Conservation (phyloP, 2,329 filamentous ascomycete genomes). For the Dendrostoma leiphaemia region DNA sequence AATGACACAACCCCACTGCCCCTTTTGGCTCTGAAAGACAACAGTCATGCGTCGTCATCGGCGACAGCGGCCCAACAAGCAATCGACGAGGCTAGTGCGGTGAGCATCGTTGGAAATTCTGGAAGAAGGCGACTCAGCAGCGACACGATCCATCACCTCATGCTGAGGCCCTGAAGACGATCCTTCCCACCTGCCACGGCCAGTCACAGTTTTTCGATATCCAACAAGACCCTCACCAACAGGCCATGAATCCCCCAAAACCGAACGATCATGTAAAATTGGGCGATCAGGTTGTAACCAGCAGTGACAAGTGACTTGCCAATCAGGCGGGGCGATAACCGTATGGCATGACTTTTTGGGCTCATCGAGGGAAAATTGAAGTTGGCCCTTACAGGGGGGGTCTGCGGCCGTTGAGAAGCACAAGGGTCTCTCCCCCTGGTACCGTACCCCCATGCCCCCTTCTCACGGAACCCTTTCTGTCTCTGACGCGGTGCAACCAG, state of each 20-base stretch:
- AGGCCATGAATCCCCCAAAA: constrained; percentile 15
- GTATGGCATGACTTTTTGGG: constrained; percentile 16
- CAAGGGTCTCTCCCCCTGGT: too few species aligned
- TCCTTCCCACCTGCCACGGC: not conserved
- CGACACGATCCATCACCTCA: not conserved
- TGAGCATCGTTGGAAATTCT: too few species aligned
- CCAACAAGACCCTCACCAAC: not conserved
- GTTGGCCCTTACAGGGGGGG: constrained; percentile 3
- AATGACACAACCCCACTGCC: too few species aligned
- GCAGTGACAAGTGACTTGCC: constrained; percentile 14
- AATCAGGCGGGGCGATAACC: constrained; percentile 18
- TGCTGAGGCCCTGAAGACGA: not conserved
- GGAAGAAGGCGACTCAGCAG: not conserved
- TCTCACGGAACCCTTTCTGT: not conserved
- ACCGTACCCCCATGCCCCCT: too few species aligned
- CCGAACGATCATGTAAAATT: constrained; percentile 18
- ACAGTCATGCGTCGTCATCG: too few species aligned
- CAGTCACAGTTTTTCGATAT: not conserved
- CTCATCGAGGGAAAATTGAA: constrained; percentile 11
- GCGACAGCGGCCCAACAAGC: too few species aligned
- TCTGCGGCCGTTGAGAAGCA: not conserved
- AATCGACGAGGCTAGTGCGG: too few species aligned
- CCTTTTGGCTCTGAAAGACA: too few species aligned
- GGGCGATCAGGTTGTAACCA: constrained; percentile 13
- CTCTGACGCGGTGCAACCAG: not conserved